These are phyloP conservation scores for Mycena leptocephala DNA, from an alignment of 768 basidiomycete species.

Conservation along the genomic window DNA sequence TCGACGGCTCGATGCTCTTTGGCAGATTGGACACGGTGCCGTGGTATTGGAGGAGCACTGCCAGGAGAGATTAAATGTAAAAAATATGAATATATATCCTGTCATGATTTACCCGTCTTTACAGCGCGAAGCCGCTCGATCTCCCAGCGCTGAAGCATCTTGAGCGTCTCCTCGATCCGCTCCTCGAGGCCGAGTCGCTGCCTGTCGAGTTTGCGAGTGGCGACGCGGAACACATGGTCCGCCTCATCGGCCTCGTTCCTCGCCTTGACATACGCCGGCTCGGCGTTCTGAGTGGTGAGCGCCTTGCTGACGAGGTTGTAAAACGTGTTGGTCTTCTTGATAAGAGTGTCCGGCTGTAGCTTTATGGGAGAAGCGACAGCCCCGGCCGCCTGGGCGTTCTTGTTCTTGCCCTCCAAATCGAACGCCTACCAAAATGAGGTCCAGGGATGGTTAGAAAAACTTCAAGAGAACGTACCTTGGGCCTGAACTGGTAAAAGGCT, in stretches of 20 bases:
- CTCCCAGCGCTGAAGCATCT: slow-evolving; percentile 89
- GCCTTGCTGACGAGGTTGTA: slow-evolving; percentile 84
- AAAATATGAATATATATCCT: neutral
- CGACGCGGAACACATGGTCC: slow-evolving; percentile 84
- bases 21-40: slow-evolving; percentile 84
- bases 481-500: slow-evolving; percentile 89
- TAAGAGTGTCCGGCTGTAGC: slow-evolving; percentile 64
- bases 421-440: slow-evolving; percentile 65
- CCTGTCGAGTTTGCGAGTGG: slow-evolving; percentile 87
- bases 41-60: slow-evolving; percentile 91
- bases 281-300: slow-evolving; percentile 66
- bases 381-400: slow-evolving; percentile 34
- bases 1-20: slow-evolving; percentile 73
- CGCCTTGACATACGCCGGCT: slow-evolving; percentile 80
- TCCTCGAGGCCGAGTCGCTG: slow-evolving; percentile 92
- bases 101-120: slow-evolving; percentile 75
- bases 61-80: neutral
- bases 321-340: slow-evolving; percentile 80
- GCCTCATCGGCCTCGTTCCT: slow-evolving; percentile 88
- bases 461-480: slow-evolving; percentile 67
- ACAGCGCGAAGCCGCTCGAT: slow-evolving; percentile 86
- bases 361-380: slow-evolving; percentile 45
- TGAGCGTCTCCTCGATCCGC: slow-evolving; percentile 86
- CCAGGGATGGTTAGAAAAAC: too few species aligned
- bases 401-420: slow-evolving; percentile 61